A percentile compares a stretch with the other conserved stretches of the same genome.
phyloP scores from a whole-genome alignment of 2,329 filamentous ascomycete genomes.

The Ascochyta rabiei region DNA sequence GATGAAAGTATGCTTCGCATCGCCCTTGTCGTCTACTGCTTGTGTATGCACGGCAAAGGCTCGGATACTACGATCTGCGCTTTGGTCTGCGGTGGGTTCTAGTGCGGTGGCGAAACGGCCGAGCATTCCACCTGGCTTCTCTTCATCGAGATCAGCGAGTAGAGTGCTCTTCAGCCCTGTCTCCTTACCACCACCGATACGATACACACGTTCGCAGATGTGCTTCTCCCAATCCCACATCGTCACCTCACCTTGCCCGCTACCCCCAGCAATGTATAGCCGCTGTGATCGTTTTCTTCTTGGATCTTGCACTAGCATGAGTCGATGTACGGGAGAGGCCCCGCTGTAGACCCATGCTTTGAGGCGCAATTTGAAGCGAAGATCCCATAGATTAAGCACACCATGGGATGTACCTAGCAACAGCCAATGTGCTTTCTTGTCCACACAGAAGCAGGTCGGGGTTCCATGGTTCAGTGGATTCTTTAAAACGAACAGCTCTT shows the following conservation, averaged over 20 bases:
- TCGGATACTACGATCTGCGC: conserved; percentile 71
- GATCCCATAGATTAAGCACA: conserved; percentile 91
- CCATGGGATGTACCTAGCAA: conserved; percentile 91
- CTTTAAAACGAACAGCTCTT: conserved; percentile 75
- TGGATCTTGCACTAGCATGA: conserved; percentile 67
- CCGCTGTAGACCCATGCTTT: conserved; percentile 88
- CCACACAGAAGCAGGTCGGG: conserved; percentile 88
- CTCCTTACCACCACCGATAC: conserved; percentile 57
- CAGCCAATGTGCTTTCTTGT: conserved; percentile 86
- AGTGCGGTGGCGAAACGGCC: conserved; percentile 80
- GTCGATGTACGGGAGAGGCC: conserved; percentile 77
- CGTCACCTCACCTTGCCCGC: conserved; percentile 84
- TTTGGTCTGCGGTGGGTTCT: conserved; percentile 54
- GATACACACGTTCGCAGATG: conserved; percentile 86
- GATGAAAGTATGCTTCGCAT: conserved; percentile 79
- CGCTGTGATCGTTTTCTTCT: conserved; percentile 69
- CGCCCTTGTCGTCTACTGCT: conserved; percentile 70
- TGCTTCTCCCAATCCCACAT: conserved; percentile 95
- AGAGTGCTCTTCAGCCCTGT: conserved; percentile 61
- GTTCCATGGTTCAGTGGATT: conserved; percentile 92
- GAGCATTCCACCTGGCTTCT: conserved; percentile 83
- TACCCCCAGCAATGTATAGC: conserved; percentile 88
- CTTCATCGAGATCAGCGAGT: conserved; percentile 88
- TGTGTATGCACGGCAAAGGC: conserved; percentile 77
- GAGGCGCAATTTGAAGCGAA: conserved; percentile 88